Evolutionary conservation across 768 basidiomycete species (phyloP), one percentile per base, ranked within the genome.

Genomic region (Rhizopogon vulgaris): DNA sequence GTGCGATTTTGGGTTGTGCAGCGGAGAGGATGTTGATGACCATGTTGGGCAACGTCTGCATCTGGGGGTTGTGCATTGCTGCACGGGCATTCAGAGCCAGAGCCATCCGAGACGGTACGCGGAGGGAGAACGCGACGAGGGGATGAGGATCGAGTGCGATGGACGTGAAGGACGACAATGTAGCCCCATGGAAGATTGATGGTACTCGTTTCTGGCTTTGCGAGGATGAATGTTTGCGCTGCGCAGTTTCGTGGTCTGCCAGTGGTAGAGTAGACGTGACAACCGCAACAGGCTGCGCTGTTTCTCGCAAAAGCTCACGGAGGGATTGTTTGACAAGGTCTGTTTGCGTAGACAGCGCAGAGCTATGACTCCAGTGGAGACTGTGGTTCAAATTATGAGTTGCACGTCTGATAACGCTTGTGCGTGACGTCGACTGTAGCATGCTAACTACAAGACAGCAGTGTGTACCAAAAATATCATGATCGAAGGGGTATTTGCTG

Each of bases 111-210:
- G 93, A 95, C 4, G 94, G 94, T 15, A 92, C 76, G 32, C 92
- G 86, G 17, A 98, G 77, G 15, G 93, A 86, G 66, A 97, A 98
- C 0, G 91, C 79, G 61, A 98, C 79, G 52, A 96, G 79, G 0
- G 94, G 92, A 58, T 83, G 73, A 2, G 94, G 94, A 58, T 92
- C 82, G 76, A 98, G 82, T 2, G 94, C 83, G 62, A 97, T 83
- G 27, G 92, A 93, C 18, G 91, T 83, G 65, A 98, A 93, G 1
- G 93, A 95, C 8, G 94, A 94, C 30, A 98, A 76, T 1, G 94
- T 97, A 18, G 93, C 92, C 58, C 94, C 94, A 67, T 96, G 94
- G 61, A 79, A 91, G 15, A 25, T 46, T 15, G 6, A 38, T 18
- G 25, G 42, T 7, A 27, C 34, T 49, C 22, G 7, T 28, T 30